phyloP scores from a whole-genome alignment of 148 eudicot species.

The Camellia granthamiana region DNA sequence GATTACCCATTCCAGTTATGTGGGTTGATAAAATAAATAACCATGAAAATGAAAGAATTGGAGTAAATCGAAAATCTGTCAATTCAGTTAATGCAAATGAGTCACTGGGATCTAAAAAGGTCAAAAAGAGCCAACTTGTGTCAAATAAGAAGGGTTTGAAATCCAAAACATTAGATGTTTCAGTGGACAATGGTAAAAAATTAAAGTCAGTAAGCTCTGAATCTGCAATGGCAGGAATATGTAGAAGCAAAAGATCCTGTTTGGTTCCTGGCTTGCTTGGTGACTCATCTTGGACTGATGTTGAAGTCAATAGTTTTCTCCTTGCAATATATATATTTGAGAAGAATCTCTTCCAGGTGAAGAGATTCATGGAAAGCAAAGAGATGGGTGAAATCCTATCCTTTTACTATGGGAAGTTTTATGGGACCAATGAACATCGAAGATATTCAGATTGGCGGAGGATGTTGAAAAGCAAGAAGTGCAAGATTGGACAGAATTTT shows the following conservation, averaged over 20 bases:
- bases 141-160: constrained; percentile 14
- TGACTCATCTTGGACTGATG: constrained; percentile 23
- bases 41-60: not conserved
- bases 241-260: not conserved
- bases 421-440: constrained; percentile 18
- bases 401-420: constrained; percentile 33
- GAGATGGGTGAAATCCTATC: constrained; percentile 26
- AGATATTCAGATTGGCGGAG: constrained; percentile 28
- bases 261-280: constrained; percentile 13
- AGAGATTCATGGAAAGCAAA: constrained; percentile 26
- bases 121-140: not conserved
- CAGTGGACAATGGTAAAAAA: not conserved
- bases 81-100: not conserved
- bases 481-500: constrained; percentile 20
- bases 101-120: constrained; percentile 6
- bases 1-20: constrained; percentile 27
- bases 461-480: constrained; percentile 18
- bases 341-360: constrained; percentile 26
- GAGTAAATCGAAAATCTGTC: not conserved
- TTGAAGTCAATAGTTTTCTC: constrained; percentile 21
- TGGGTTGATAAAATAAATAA: constrained; percentile 23
- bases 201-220: constrained; percentile 9
- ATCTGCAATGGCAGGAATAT: not conserved
- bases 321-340: constrained; percentile 24
- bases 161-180: not conserved